These are phyloP conservation scores for Russula abietina DNA, from an alignment of 768 basidiomycete genomes.

Conservation along the genomic window DNA sequence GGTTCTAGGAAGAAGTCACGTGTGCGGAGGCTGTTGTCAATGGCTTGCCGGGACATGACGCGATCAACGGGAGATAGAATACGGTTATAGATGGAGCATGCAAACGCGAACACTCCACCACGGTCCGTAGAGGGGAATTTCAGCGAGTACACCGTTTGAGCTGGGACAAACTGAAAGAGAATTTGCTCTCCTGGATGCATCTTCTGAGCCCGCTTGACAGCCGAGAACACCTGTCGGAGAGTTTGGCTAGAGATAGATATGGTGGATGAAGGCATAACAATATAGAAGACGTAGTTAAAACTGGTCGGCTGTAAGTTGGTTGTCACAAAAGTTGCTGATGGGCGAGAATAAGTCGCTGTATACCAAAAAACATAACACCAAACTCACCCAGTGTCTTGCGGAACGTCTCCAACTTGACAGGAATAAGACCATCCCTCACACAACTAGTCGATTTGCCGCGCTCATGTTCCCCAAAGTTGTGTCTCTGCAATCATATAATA, in stretches of 20 bases:
- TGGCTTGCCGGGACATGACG: constrained; percentile 48
- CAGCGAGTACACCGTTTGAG: constrained; percentile 47
- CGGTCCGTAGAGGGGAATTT: constrained; percentile 41
- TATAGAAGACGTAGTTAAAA: constrained; percentile 55
- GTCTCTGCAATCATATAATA: constrained; percentile 43
- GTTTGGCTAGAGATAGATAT: constrained; percentile 60
- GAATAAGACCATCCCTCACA: constrained; percentile 51
- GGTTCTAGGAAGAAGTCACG: constrained; percentile 58
- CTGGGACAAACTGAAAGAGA: constrained; percentile 70
- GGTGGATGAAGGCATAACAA: constrained; percentile 54
- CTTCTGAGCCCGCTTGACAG: constrained; percentile 52
- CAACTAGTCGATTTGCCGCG: constrained; percentile 46
- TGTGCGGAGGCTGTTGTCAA: constrained; percentile 36
- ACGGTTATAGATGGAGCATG: constrained; percentile 65
- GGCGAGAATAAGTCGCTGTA: constrained; percentile 7
- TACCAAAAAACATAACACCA: background rate
- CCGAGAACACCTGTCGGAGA: constrained; percentile 64
- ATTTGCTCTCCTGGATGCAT: constrained; percentile 43
- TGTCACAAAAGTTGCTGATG: constrained; percentile 44
- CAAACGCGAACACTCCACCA: constrained; percentile 45
- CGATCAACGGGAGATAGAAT: constrained; percentile 57
- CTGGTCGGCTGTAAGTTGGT: constrained; percentile 36
- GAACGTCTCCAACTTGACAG: constrained; percentile 62
- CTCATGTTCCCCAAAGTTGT: constrained; percentile 51
- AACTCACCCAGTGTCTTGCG: constrained; percentile 57